phyloP scores from a whole-genome alignment of 176 grass and related monocot genomes.

The Avena sativa region DNA sequence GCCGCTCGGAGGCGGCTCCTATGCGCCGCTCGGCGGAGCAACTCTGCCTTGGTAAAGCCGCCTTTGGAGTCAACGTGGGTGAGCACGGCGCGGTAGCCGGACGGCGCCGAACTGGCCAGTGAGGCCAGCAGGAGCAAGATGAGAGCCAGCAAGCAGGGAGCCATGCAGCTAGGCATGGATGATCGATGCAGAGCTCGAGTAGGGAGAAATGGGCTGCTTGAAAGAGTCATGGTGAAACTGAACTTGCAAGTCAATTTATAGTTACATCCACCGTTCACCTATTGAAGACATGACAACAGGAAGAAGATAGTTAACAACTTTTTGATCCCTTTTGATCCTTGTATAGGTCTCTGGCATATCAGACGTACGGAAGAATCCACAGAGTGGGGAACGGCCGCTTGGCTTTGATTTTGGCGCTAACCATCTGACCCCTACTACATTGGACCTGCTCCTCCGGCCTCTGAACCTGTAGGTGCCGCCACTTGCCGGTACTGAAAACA shows the following conservation, averaged over 20 bases:
- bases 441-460: background rate
- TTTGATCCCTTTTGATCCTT: background rate
- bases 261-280: background rate
- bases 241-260: background rate
- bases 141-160: background rate
- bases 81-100: background rate
- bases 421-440: too few relatives aligned
- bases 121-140: background rate
- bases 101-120: background rate
- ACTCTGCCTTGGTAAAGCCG: background rate
- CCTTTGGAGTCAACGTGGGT: constrained; percentile 31
- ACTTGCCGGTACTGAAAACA: background rate
- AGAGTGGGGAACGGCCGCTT: background rate
- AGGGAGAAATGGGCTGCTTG: background rate
- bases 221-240: background rate
- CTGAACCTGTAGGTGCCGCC: background rate
- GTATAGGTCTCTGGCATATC: background rate
- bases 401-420: background rate
- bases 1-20: constrained; percentile 7
- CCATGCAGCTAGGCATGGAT: background rate
- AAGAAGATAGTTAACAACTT: background rate
- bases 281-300: background rate
- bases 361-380: too few relatives aligned
- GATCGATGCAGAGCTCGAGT: background rate
- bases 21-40: background rate